Percentiles rank a stretch among this genome's conserved stretches.
Evolutionary conservation across 345 rosid genomes (phyloP).

Genomic region (Euphorbia lathyris): DNA sequence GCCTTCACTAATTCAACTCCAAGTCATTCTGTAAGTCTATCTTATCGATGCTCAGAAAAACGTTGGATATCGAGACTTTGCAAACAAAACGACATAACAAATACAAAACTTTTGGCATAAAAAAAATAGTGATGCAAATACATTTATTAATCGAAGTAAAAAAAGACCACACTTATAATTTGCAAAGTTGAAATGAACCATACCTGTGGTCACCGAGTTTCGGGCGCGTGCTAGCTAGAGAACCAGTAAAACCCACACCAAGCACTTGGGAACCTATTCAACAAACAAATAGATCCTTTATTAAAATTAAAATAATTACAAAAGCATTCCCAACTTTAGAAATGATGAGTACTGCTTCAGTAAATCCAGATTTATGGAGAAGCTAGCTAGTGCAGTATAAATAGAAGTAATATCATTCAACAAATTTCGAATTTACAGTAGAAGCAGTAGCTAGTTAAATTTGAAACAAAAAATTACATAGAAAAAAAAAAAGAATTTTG

Average conservation of each 20-base stretch:
- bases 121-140: background rate
- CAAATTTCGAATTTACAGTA: too few species aligned
- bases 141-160: background rate
- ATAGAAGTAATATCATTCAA: background rate
- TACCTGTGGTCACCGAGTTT: constrained; percentile 89
- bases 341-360: background rate
- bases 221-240: constrained; percentile 57
- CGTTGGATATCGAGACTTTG: background rate
- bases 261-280: constrained; percentile 61
- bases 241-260: constrained; percentile 87
- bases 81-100: background rate
- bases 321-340: background rate
- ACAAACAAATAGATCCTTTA: constrained; percentile 4
- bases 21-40: background rate
- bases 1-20: background rate
- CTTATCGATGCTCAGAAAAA: background rate
- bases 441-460: too few species aligned
- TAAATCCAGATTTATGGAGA: background rate
- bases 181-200: background rate
- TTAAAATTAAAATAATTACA: background rate
- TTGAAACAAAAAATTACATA: too few species aligned
- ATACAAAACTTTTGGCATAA: background rate
- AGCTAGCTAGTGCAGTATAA: background rate
- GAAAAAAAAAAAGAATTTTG: too few species aligned
- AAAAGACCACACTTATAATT: background rate